Evolutionary conservation across 73 alveolate species (phyloP), one percentile per base, ranked within the genome.

Genomic region (Blepharisma stoltei): DNA sequence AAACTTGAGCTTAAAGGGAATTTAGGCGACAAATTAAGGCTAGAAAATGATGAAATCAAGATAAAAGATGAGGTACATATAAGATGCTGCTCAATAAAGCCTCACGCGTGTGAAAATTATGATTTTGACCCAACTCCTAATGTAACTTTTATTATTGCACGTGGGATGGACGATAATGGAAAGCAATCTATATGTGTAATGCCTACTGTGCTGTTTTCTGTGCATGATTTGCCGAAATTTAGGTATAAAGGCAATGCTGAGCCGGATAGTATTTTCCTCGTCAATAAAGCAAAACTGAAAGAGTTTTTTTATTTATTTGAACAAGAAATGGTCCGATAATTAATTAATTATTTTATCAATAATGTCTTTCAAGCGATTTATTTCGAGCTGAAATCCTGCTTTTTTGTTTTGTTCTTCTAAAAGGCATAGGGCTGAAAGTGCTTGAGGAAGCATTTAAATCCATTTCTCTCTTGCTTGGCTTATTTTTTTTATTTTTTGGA

Each of bases 41-140:
- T 60, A 14, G 73, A 60, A 25, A 14, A 18, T 38, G 37, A 60
- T 5, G 18, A n/a, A 25, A 25, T 60, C 5, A 60, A 60, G 11
- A 1, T 60, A 9, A 38, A 25, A 14, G 73, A 25, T 20, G 14
- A n/a, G 2, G n/a, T 60, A 9, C 14, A 60, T 60, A 20, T 9
- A 14, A 14, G 73, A 2, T n/a, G 49, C 46, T 60, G 73, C 23
- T 60, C 73, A 25, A 1, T 60, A 2, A 60, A 60, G 23, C 73
- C 73, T 60, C 73, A 60, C 5, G 73, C 46, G 5, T 60, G 73
- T 60, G 73, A 60, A 60, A 60, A 60, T 25, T 60, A 60, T 25
- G 73, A 60, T 25, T 60, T 60, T 20, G 37, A 14, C 23, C 14
- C 18, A 18, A 18, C 6, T 8, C 38, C 11, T n/a, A n/a, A 60